Evolutionary conservation across 2,329 filamentous ascomycete genomes (phyloP), one percentile per base, ranked within the genome.

Genomic region (Talaromyces funiculosus): DNA sequence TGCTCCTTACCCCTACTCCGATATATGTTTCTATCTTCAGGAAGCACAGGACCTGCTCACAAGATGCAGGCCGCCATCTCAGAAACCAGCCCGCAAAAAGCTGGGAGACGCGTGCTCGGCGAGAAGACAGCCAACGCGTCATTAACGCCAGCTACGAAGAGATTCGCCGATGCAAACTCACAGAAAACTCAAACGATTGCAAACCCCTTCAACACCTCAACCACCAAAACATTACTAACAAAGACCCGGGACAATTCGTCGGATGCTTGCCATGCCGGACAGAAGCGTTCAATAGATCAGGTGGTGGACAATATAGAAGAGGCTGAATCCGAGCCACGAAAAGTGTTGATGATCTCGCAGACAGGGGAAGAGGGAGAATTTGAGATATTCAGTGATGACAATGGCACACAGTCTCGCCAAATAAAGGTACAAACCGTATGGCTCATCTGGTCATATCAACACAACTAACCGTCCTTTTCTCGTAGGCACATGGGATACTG

Each of bases 71-170:
- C 66, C 0, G 64, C 64, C 35, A 58, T 63, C 43, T 54, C 67
- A n/a, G 66, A 67, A 35, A 61, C 67, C 62, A 76, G 70, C 60
- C 71, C 73, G 4, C 60, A 70, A 59, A 74, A 75, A 64, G 70
- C 73, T 31, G 71, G 72, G 45, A 68, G 75, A 66, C 75, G 69
- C 51, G 71, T 76, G 57, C 72, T 77, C 57, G 72, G 75, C 35
- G 74, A 77, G 61, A 77, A 76, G 64, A 71, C 72, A 61, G 63
- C 70, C 65, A 77, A 77, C 73, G 72, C 74, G 70, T 75, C 70
- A 63, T 63, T 75, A 47, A 73, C 73, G 31, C 71, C 72, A 26
- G 67, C 68, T 57, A 62, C 57, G 57, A 66, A 62, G 53, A 64
- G 63, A 37, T 57, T 61, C 45, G 60, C 56, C 29, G 63, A 67